phyloP scores from a whole-genome alignment of 345 rosid species.

The Melastoma malabathricum region DNA sequence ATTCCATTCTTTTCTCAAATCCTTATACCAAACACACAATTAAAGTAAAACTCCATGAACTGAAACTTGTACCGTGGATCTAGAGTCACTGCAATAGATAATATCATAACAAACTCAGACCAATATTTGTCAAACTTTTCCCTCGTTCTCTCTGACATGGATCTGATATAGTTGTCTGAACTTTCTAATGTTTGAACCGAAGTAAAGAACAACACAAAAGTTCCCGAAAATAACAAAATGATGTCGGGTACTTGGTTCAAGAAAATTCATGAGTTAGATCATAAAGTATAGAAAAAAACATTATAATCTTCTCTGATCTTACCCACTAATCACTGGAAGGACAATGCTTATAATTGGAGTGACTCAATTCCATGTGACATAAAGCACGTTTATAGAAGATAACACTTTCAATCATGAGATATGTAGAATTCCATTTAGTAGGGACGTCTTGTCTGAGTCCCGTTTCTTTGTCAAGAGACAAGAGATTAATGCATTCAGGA shows the following conservation, averaged over 20 bases:
- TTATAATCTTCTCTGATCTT: not conserved
- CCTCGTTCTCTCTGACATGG: not conserved
- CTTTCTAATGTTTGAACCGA: not conserved
- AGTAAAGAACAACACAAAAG: not conserved
- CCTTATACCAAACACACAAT: no score
- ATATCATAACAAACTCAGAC: not conserved
- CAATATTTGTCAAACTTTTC: slow-evolving; percentile 4
- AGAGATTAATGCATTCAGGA: no score
- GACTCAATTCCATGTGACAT: not conserved
- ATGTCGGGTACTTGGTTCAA: not conserved
- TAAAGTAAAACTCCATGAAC: not conserved
- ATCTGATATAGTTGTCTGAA: not conserved
- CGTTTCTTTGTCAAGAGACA: no score
- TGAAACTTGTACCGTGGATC: slow-evolving; percentile 4
- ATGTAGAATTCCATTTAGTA: slow-evolving; percentile 6
- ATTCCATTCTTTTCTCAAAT: no score
- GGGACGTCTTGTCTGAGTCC: slow-evolving; percentile 4
- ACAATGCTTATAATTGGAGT: not conserved
- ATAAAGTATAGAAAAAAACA: not conserved
- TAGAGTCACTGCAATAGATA: not conserved
- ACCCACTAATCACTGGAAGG: not conserved
- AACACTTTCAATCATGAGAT: slow-evolving; percentile 2
- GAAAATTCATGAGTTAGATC: not conserved
- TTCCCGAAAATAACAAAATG: not conserved
- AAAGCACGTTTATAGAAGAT: not conserved